phyloP scores from a whole-genome alignment of 495 filamentous ascomycete species.

The Clohesyomyces aquaticus region DNA sequence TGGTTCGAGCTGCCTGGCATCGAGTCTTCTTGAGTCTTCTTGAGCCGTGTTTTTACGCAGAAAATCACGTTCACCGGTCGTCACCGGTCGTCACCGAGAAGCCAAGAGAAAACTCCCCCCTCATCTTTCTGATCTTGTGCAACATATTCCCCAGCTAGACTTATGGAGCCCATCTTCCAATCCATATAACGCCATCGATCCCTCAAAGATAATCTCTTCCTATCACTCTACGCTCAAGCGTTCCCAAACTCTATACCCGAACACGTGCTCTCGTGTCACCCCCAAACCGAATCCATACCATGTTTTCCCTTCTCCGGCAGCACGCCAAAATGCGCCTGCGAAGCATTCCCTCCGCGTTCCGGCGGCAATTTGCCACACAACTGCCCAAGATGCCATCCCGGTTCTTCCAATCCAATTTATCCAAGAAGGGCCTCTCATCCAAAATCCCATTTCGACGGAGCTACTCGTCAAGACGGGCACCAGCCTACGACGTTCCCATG shows the following conservation, averaged over 20 bases:
- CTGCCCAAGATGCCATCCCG: neutral
- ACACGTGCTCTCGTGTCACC: slow-evolving; percentile 17
- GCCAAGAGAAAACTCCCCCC: neutral
- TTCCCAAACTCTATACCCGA: neutral
- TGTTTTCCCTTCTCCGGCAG: neutral
- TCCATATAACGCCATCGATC: too few relatives aligned
- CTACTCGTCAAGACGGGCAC: neutral
- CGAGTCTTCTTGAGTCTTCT: neutral
- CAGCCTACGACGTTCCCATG: neutral
- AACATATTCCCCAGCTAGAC: neutral
- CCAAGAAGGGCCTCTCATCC: neutral
- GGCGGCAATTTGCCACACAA: neutral
- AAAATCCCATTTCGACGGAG: neutral
- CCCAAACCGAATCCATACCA: neutral
- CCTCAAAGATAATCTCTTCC: too few relatives aligned
- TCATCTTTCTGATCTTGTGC: neutral
- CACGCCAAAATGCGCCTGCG: neutral
- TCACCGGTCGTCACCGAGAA: neutral
- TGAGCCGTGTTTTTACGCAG: neutral
- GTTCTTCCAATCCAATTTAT: neutral
- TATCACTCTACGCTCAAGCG: neutral
- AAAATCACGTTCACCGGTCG: neutral
- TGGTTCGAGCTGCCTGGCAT: neutral
- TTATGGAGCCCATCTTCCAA: neutral
- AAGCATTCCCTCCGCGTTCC: neutral